Base-by-base conservation (phyloP, 2,329 filamentous ascomycete species). In the Erysiphe pulchra region DNA sequence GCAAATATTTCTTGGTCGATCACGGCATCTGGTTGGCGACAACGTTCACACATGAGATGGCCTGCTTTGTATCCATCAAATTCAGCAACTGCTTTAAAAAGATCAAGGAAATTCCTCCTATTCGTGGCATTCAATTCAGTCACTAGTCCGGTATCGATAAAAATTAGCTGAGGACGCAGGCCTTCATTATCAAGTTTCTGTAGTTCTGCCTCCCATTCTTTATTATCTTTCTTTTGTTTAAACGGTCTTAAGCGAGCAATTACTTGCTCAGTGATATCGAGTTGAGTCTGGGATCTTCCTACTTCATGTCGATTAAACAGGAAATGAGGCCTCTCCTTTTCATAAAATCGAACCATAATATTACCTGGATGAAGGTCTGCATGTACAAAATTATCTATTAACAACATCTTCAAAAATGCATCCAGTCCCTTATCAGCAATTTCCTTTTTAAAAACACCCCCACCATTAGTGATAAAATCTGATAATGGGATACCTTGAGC, bases 291-390 rank as follows among this genome's bases (percentile, higher is more conserved):
- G 34, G 65, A 61, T 24, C 60, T 53, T 41, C 60, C 42, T 44
- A 54, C 42, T 47, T 53, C 53, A 42, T 47, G 54, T 55, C 47
- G 57, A 41, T 20, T 57, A 53, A 77, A 63, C 18, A 67, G 65
- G 1, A 92, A 64, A 43, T 79, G 73, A 0, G 87, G 71, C 49
- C 77, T 70, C 13, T 76, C 74, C 0, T 86, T 76, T 55, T 87
- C 77, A 62, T 95, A 94, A 65, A 98, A 98, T 50, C 92, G 84
- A 42, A 98, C 87, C 86, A 98, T 95, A 62, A 98, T 95, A 60
- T 98, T 98, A 24, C 90, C 90, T 0, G 90, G 90, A 58, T 98
- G 90, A 30, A 98, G 65, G 58, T 98, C 90, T 5, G 90, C 87
- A 57, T 98, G 90, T 24, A 94, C 78, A 60, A 98, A 98, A 60